Evolutionary conservation across 2,329 filamentous ascomycete genomes (phyloP).

Genomic region (Gaeumannomyces tritici): DNA sequence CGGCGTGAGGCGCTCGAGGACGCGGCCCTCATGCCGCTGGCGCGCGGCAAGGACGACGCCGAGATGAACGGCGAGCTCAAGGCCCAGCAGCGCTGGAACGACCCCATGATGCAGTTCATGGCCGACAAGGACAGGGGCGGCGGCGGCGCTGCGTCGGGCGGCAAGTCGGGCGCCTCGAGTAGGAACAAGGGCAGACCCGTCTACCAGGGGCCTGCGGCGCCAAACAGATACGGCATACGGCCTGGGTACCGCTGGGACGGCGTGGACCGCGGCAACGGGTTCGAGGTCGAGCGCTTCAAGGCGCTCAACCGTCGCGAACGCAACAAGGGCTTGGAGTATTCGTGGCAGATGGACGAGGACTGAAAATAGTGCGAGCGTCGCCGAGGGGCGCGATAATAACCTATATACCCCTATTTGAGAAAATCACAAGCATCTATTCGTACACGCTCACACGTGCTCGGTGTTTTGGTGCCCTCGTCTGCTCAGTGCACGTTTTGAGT

Average conservation of each 20-base stretch:
- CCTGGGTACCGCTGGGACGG: constrained; percentile 96
- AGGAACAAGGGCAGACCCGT: constrained; percentile 40
- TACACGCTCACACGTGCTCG: background rate
- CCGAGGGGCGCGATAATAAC: background rate
- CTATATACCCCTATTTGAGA: background rate
- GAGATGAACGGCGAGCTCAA: constrained; percentile 79
- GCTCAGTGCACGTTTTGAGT: background rate
- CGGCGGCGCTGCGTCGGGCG: constrained; percentile 4
- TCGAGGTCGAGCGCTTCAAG: constrained; percentile 88
- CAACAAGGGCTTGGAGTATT: constrained; percentile 73
- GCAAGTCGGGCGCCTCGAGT: constrained; percentile 11
- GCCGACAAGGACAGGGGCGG: constrained; percentile 30
- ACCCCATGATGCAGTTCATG: constrained; percentile 80
- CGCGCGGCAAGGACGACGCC: constrained; percentile 72
- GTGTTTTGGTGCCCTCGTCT: too few relatives aligned
- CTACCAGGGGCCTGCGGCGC: constrained; percentile 72
- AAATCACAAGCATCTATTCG: background rate
- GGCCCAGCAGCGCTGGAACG: constrained; percentile 75
- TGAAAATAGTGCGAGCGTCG: constrained; percentile 4
- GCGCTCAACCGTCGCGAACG: constrained; percentile 70
- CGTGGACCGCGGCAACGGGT: constrained; percentile 87
- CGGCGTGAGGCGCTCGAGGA: constrained; percentile 64
- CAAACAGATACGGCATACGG: constrained; percentile 88
- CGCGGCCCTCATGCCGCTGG: constrained; percentile 72
- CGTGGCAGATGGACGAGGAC: constrained; percentile 80